Evolutionary conservation across 371 early-diverging fungal species (phyloP).

Genomic region (Syncephalis plumigaleata): DNA sequence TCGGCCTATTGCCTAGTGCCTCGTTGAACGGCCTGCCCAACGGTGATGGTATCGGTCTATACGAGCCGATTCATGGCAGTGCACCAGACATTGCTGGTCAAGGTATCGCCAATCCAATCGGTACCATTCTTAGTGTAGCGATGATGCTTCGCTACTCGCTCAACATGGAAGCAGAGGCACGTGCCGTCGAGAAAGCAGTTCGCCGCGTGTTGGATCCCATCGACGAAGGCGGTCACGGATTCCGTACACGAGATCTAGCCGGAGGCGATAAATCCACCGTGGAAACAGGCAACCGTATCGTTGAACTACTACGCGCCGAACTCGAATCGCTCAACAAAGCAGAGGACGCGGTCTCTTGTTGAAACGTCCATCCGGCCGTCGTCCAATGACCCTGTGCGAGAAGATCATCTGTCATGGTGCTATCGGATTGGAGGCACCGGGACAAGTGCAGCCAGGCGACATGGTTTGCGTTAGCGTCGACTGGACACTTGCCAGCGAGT

Average conservation of each 20-base stretch:
- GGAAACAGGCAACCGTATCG: slow-evolving; percentile 80
- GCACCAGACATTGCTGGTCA: slow-evolving; percentile 97
- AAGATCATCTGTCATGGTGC: slow-evolving; percentile 56
- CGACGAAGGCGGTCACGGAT: slow-evolving; percentile 40
- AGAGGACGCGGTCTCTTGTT: slow-evolving; percentile 13
- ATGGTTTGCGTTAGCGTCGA: slow-evolving; percentile 65
- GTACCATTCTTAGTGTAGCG: slow-evolving; percentile 89
- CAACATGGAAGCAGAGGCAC: slow-evolving; percentile 68
- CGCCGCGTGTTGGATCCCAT: slow-evolving; percentile 71
- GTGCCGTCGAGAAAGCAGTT: slow-evolving; percentile 81
- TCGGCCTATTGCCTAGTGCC: slow-evolving; percentile 89
- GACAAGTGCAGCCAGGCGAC: slow-evolving; percentile 48
- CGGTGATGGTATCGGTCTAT: slow-evolving; percentile 64
- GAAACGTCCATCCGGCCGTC: slow-evolving; percentile 24
- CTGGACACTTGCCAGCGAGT: slow-evolving; percentile 63
- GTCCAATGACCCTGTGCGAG: slow-evolving; percentile 54
- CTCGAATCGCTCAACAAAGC: slow-evolving; percentile 18
- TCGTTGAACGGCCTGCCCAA: slow-evolving; percentile 70
- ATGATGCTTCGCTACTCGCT: slow-evolving; percentile 89
- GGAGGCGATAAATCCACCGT: slow-evolving; percentile 65
- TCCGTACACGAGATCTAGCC: slow-evolving; percentile 76
- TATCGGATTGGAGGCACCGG: slow-evolving; percentile 37
- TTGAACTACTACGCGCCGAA: slow-evolving; percentile 37
- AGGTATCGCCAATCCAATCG: slow-evolving; percentile 90
- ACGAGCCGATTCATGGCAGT: slow-evolving; percentile 96